phyloP scores from a whole-genome alignment of 2,329 filamentous ascomycete genomes.

The Epichloe hybrida region DNA sequence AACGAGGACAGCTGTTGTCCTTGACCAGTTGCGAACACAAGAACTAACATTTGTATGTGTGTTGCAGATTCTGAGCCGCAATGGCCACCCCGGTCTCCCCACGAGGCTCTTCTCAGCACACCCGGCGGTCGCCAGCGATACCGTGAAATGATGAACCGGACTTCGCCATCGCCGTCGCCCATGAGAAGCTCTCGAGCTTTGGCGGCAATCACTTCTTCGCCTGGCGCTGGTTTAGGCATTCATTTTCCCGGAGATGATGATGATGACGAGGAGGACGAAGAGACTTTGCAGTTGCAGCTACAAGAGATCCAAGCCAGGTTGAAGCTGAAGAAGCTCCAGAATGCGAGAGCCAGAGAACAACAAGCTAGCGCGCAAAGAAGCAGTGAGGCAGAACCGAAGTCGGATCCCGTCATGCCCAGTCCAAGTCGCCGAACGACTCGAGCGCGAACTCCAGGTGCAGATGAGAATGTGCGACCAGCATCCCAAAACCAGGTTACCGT shows the following conservation, averaged over 20 bases:
- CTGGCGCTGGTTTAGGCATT: constrained; percentile 19
- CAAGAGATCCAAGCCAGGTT: constrained; percentile 80
- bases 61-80: constrained; percentile 31
- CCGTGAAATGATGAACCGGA: constrained; percentile 51
- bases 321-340: constrained; percentile 76
- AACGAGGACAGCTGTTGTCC: background rate
- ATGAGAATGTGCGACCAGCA: constrained; percentile 8
- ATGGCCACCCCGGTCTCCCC: constrained; percentile 55
- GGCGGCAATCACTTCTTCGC: constrained; percentile 2
- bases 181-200: constrained; percentile 14
- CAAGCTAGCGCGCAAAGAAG: constrained; percentile 9
- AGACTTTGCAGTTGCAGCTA: constrained; percentile 73
- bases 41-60: background rate
- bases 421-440: constrained; percentile 10
- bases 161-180: constrained; percentile 57
- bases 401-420: constrained; percentile 11
- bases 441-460: constrained; percentile 15
- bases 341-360: constrained; percentile 22
- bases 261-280: constrained; percentile 55
- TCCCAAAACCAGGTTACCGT: constrained; percentile 47
- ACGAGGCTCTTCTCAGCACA: constrained; percentile 50
- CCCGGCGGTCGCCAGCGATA: constrained; percentile 69
- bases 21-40: background rate
- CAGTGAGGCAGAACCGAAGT: constrained; percentile 9
- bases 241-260: constrained; percentile 16